Evolutionary conservation across 2,329 filamentous ascomycete species (phyloP).

Genomic region (Hypoxylon sp.): DNA sequence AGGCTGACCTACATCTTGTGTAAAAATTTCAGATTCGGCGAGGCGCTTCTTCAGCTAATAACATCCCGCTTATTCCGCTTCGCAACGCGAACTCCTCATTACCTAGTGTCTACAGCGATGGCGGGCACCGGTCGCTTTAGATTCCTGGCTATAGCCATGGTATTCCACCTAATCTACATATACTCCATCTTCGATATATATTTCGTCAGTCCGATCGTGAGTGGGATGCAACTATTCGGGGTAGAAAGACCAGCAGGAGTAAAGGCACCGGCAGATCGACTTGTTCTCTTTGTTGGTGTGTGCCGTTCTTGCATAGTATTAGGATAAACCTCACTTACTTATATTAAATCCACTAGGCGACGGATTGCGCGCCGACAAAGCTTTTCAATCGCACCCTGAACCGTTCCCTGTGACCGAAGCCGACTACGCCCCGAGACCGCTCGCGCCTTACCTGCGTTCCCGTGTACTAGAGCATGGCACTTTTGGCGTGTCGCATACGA

Average conservation of each 20-base stretch:
- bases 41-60: constrained; percentile 12
- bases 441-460: constrained; percentile 92
- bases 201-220: constrained; percentile 97
- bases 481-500: constrained; percentile 96
- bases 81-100: constrained; percentile 31
- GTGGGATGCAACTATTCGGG: constrained; percentile 88
- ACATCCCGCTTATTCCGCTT: constrained; percentile 29
- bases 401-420: constrained; percentile 78
- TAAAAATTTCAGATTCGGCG: constrained; percentile 17
- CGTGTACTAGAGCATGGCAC: constrained; percentile 90
- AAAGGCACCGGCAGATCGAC: constrained; percentile 85
- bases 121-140: constrained; percentile 74
- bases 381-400: constrained; percentile 92
- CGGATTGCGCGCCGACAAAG: constrained; percentile 95
- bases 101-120: constrained; percentile 60
- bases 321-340: constrained; percentile 29
- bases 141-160: constrained; percentile 88
- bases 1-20: constrained; percentile 17
- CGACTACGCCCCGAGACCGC: constrained; percentile 78
- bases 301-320: constrained; percentile 27
- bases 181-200: constrained; percentile 99
- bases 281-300: constrained; percentile 92
- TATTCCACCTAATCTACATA: constrained; percentile 95
- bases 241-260: constrained; percentile 71
- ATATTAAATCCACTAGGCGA: constrained; percentile 69